These are phyloP conservation scores for Hortiboletus rubellus DNA, from an alignment of 1,284 basidiomycete species.

Conservation along the genomic window DNA sequence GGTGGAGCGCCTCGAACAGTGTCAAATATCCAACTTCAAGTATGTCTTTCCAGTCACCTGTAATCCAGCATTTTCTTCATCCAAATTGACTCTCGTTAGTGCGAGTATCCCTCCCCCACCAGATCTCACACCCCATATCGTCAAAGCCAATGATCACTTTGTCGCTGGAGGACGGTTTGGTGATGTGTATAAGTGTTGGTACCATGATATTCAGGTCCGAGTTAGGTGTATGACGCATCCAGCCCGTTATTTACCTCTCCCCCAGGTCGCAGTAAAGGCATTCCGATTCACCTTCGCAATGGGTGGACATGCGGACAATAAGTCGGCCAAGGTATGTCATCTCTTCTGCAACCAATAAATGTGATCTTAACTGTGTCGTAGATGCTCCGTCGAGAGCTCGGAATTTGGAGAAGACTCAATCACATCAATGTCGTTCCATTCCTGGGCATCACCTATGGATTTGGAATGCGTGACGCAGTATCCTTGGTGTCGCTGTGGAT, in stretches of 20 bases:
- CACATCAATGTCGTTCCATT: slow-evolving; percentile 8
- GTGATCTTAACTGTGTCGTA: background rate
- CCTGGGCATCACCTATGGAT: slow-evolving; percentile 7
- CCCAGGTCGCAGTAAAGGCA: slow-evolving; percentile 20
- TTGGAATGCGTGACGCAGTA: slow-evolving; percentile 3
- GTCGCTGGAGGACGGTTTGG: background rate
- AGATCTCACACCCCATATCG: slow-evolving; percentile 7
- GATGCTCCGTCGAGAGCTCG: slow-evolving; percentile 11
- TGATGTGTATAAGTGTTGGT: slow-evolving; percentile 9
- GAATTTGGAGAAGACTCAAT: slow-evolving; percentile 8
- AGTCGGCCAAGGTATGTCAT: background rate
- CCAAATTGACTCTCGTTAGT: background rate
- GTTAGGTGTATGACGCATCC: too few species aligned
- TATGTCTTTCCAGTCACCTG: background rate
- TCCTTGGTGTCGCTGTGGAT: slow-evolving; percentile 15
- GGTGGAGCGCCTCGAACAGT: background rate
- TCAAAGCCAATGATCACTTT: background rate
- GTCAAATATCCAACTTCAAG: background rate
- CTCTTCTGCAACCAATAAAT: background rate
- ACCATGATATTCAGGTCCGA: background rate
- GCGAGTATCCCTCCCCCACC: background rate
- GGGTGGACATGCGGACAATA: background rate
- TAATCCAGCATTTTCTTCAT: background rate
- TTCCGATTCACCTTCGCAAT: background rate
- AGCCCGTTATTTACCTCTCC: background rate